Percentiles rank a stretch among this genome's conserved stretches.
Conservation (phyloP, 306 rosid species). For the Lagenaria siceraria region DNA sequence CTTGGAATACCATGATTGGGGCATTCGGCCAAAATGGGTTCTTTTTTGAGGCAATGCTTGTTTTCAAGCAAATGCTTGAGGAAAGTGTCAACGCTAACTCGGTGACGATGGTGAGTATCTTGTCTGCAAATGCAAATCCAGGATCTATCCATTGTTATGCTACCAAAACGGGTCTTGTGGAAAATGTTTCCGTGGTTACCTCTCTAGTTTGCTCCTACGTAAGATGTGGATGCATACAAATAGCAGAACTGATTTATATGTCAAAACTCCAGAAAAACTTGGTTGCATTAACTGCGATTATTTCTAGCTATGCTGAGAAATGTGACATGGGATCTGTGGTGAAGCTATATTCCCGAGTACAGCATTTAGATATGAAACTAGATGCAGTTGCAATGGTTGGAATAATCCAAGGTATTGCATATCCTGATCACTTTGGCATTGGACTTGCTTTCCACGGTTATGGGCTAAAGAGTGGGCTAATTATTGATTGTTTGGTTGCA, state of each 20-base stretch:
- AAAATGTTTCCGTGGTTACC: background rate
- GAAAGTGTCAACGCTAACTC: background rate
- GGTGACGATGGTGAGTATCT: conserved; percentile 2
- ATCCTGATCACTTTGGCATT: background rate
- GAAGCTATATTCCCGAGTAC: background rate
- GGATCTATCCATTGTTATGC: background rate
- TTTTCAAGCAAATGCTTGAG: background rate
- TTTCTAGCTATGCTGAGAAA: conserved; percentile 1
- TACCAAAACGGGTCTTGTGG: conserved; percentile 3
- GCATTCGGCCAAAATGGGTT: conserved; percentile 4
- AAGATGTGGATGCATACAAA: background rate
- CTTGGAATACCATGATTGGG: conserved; percentile 4
- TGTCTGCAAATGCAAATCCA: background rate
- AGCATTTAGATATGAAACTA: background rate
- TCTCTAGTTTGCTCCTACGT: conserved; percentile 1
- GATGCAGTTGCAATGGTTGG: background rate
- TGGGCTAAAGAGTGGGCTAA: background rate
- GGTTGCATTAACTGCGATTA: background rate
- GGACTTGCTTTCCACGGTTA: background rate
- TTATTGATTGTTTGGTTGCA: background rate
- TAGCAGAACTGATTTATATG: background rate
- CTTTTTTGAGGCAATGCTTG: background rate
- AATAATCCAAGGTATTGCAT: conserved; percentile 1
- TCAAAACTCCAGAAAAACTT: background rate
- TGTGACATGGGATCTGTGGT: background rate